These are phyloP conservation scores for Circinella umbellata DNA, from an alignment of 371 early-diverging fungal species.

Conservation along the genomic window DNA sequence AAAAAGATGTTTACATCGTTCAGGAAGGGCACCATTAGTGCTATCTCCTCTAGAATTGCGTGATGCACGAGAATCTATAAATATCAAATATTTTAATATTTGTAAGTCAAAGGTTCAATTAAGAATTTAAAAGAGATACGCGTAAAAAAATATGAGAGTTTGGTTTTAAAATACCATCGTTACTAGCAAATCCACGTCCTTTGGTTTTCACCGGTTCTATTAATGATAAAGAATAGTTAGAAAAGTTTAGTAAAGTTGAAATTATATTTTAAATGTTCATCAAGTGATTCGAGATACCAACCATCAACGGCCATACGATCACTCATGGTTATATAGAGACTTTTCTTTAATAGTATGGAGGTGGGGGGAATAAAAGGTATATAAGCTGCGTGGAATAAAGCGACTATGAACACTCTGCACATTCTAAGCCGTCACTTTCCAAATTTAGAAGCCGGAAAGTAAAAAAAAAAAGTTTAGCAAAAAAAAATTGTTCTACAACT, in stretches of 20 bases:
- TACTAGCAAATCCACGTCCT: slow-evolving; percentile 38
- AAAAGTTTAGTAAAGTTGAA: too few species aligned
- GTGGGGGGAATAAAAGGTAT: too few species aligned
- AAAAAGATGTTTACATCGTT: slow-evolving; percentile 60
- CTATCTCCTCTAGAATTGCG: slow-evolving; percentile 17
- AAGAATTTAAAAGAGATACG: not conserved
- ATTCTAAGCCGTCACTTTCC: not conserved
- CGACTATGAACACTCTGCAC: too few species aligned
- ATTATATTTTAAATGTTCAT: too few species aligned
- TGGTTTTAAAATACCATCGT: slow-evolving; percentile 16
- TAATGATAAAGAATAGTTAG: not conserved
- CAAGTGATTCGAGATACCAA: too few species aligned
- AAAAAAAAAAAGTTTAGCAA: not conserved
- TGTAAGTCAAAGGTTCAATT: too few species aligned
- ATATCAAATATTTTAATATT: not conserved
- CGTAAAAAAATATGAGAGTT: not conserved
- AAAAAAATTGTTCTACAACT: not conserved
- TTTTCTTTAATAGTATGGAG: not conserved
- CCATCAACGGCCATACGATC: slow-evolving; percentile 65
- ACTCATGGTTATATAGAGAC: not conserved
- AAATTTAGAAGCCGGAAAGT: not conserved
- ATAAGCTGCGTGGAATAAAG: too few species aligned
- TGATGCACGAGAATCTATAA: not conserved
- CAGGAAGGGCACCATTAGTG: slow-evolving; percentile 38
- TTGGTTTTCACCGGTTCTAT: slow-evolving; percentile 35